Conservation (phyloP, 768 basidiomycete genomes). For the Baorangia bicolor region DNA sequence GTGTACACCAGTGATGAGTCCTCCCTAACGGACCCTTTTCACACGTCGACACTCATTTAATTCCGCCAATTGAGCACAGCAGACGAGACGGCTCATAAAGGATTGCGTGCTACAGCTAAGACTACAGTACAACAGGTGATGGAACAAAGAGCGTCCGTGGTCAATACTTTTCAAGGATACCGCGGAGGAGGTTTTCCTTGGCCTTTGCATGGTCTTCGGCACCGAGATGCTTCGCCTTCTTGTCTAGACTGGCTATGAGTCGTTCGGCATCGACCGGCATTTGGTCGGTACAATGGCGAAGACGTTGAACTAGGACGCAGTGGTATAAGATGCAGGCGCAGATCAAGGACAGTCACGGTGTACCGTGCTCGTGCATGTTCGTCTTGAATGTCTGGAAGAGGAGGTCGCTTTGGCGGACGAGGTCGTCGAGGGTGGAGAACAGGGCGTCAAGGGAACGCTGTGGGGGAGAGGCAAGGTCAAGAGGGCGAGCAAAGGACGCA, state of each 20-base stretch:
- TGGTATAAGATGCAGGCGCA: conserved; percentile 5
- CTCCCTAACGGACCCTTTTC: conserved; percentile 16
- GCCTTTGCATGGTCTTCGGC: conserved; percentile 34
- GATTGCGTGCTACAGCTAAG: background rate
- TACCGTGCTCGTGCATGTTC: conserved; percentile 49
- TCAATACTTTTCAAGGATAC: conserved; percentile 35
- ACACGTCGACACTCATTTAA: conserved; percentile 19
- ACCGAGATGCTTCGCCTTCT: conserved; percentile 44
- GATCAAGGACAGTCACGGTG: conserved; percentile 3
- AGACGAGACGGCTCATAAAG: background rate
- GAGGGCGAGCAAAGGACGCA: background rate
- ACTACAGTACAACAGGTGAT: conserved; percentile 7
- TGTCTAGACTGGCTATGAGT: conserved; percentile 51
- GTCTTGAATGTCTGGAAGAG: conserved; percentile 52
- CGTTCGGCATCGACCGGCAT: conserved; percentile 54
- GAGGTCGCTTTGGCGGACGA: conserved; percentile 45
- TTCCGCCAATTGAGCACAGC: background rate
- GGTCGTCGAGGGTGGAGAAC: conserved; percentile 46
- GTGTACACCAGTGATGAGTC: background rate
- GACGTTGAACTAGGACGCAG: conserved; percentile 42
- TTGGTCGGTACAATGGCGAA: conserved; percentile 40
- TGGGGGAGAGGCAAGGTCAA: conserved; percentile 13
- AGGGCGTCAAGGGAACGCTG: conserved; percentile 46
- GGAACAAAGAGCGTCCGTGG: background rate
- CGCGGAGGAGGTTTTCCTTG: conserved; percentile 35